phyloP scores from a whole-genome alignment of 495 filamentous ascomycete genomes.

The Neurospora tetraspora region DNA sequence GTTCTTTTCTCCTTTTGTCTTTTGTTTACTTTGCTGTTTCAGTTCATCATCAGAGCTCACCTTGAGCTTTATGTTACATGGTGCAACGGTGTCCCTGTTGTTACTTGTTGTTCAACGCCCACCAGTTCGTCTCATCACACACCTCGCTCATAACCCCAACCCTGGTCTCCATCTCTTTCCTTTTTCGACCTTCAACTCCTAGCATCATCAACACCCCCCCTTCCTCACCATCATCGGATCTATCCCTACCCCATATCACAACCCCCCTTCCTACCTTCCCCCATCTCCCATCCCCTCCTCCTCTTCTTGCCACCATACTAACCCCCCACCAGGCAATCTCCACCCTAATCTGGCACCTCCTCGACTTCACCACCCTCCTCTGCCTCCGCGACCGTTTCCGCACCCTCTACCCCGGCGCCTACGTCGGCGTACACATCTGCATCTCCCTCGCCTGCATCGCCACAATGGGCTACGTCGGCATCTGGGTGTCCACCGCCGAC shows the following conservation, averaged over 20 bases:
- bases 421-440: conserved; percentile 27
- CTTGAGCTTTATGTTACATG: not conserved
- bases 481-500: conserved; percentile 14
- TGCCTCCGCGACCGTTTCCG: conserved; percentile 9
- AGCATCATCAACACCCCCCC: not conserved
- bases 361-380: conserved; percentile 8
- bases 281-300: not conserved
- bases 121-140: not conserved
- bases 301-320: not conserved
- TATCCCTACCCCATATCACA: not conserved
- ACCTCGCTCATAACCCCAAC: not conserved
- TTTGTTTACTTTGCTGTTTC: not conserved
- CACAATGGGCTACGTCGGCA: conserved; percentile 13
- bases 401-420: conserved; percentile 27
- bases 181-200: not conserved
- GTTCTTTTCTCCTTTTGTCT: not conserved
- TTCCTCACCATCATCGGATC: too few species aligned
- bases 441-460: conserved; percentile 24
- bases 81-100: not conserved
- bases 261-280: not conserved
- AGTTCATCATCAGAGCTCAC: not conserved
- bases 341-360: conserved; percentile 8
- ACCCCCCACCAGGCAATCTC: conserved; percentile 1
- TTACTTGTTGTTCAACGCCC: not conserved
- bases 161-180: not conserved